Base-by-base conservation (phyloP, 345 rosid genomes). In the Eucalyptus tenuipes region DNA sequence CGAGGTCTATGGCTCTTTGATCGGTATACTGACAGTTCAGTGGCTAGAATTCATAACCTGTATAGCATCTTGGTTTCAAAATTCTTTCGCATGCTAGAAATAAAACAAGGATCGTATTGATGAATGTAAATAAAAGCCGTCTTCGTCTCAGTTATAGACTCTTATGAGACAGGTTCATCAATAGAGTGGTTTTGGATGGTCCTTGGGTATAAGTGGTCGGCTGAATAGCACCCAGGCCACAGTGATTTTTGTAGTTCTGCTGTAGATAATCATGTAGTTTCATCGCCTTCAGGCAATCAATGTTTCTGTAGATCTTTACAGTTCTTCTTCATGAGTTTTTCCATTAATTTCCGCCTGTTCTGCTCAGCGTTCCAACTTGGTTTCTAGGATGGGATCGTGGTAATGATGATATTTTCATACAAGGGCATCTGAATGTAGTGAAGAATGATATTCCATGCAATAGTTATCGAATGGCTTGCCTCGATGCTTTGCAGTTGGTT, bases 1-100 rank as follows among this genome's bases (percentile, higher is more conserved):
- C 89, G 16, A 88, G 89, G 79, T 94, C 97, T 88, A 94, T 97
- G 88, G 91, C 94, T 49, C 91, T 94, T 89, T 93, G 90, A 92
- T 44, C 40, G 1, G 66, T 88, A 84, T 42, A 59, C 7, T 50
- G 37, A 49, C 49, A 17, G 53, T 40, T 42, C 24, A 52, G 85
- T 57, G 64, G 40, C 49, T 44, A 50, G 45, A 33, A 86, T 24
- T 49, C 22, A 13, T 48, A 49, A 33, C 6, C 49, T 15, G 15
- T 71, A 59, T 45, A 87, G 82, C 59, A 8, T 40, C 81, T 49
- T 66, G 33, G 85, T 27, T 24, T 87, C 31, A 14, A 40, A 71
- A 71, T 71, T 71, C 29, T 40, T 29, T 75, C 2, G 82, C 47
- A 2, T 75, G 82, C 82, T 75, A 86, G 61, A 33, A 87, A 44